Evolutionary conservation across 2,329 filamentous ascomycete genomes (phyloP).

Genomic region (Fusarium torreyae): DNA sequence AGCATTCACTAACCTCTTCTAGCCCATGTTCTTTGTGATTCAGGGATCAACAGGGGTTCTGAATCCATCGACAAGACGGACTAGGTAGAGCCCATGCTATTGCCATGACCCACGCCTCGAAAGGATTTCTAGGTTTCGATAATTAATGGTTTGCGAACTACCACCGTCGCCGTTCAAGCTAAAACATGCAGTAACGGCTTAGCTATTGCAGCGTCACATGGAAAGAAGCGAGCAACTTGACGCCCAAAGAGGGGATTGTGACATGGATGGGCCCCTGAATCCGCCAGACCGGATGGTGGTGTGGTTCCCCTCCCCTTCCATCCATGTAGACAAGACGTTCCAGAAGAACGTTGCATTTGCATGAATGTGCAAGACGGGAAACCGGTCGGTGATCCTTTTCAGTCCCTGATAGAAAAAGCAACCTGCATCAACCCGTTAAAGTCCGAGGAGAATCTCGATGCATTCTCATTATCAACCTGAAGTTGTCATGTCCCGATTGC

Average conservation of each 20-base stretch:
- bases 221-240: slow-evolving; percentile 26
- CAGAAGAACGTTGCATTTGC: slow-evolving; percentile 42
- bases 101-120: background rate
- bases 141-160: background rate
- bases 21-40: slow-evolving; percentile 30
- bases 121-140: no score
- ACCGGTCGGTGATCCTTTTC: background rate
- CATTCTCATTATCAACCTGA: slow-evolving; percentile 10
- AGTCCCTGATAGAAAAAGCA: slow-evolving; percentile 21
- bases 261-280: slow-evolving; percentile 46
- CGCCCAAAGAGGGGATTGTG: slow-evolving; percentile 31
- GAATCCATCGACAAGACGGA: slow-evolving; percentile 7
- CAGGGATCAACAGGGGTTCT: slow-evolving; percentile 42
- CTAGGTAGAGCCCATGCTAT: background rate
- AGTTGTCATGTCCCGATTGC: background rate
- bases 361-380: slow-evolving; percentile 33
- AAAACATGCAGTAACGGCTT: slow-evolving; percentile 6
- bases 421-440: slow-evolving; percentile 16
- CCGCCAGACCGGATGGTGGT: slow-evolving; percentile 40
- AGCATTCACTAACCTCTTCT: slow-evolving; percentile 30
- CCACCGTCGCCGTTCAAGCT: background rate
- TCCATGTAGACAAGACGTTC: slow-evolving; percentile 19
- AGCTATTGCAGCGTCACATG: slow-evolving; percentile 22
- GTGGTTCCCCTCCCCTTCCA: slow-evolving; percentile 38
- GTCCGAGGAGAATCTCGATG: slow-evolving; percentile 19